These are phyloP conservation scores for Aspergillus incahuasiensis DNA, from an alignment of 495 filamentous ascomycete species.

Conservation along the genomic window DNA sequence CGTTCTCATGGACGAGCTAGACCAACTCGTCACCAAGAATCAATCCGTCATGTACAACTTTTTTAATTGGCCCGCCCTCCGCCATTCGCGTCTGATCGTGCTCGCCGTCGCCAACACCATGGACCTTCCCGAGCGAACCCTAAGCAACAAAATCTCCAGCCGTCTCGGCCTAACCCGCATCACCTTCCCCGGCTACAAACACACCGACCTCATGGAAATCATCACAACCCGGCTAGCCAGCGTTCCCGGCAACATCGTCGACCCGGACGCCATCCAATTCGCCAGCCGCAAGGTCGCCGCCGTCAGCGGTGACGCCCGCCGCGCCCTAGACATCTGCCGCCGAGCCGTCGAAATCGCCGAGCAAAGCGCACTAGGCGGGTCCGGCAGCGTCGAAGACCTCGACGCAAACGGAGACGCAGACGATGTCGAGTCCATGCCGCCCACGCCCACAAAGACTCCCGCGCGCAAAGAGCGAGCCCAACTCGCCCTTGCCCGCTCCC, in stretches of 20 bases:
- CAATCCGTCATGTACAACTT: conserved; percentile 99
- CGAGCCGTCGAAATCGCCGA: conserved; percentile 96
- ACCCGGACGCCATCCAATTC: conserved; percentile 92
- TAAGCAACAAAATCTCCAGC: conserved; percentile 96
- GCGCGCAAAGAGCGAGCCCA: conserved; percentile 31
- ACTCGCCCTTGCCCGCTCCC: not conserved
- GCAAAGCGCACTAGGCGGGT: conserved; percentile 47
- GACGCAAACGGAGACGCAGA: conserved; percentile 28
- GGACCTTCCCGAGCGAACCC: conserved; percentile 94
- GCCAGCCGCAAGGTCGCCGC: conserved; percentile 94
- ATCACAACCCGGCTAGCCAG: conserved; percentile 83
- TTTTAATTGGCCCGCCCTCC: conserved; percentile 98
- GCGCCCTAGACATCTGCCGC: conserved; percentile 92
- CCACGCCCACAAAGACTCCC: conserved; percentile 45
- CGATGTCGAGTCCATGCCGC: conserved; percentile 33
- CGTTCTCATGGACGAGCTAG: conserved; percentile 97
- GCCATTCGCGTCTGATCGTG: conserved; percentile 88
- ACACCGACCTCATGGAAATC: conserved; percentile 96
- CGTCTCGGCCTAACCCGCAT: conserved; percentile 86
- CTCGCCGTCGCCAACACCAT: conserved; percentile 98
- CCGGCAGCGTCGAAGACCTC: conserved; percentile 19
- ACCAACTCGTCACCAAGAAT: conserved; percentile 95
- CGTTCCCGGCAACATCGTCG: conserved; percentile 85
- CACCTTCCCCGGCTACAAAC: conserved; percentile 95
- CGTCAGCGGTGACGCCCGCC: conserved; percentile 87